These are phyloP conservation scores for Linum tenue DNA, from an alignment of 345 rosid species.

Conservation along the genomic window DNA sequence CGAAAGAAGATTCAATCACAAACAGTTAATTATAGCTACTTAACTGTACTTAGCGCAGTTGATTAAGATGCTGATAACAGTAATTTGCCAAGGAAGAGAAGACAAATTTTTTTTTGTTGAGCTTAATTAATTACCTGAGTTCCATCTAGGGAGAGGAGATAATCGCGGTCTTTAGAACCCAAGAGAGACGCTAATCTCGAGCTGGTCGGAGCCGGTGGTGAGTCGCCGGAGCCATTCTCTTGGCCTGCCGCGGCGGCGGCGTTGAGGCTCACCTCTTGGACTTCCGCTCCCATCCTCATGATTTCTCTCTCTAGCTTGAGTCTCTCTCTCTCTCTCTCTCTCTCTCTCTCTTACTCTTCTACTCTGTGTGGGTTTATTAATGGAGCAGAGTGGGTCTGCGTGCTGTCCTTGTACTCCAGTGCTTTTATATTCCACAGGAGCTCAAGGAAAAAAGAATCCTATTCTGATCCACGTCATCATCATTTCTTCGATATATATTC, in stretches of 20 bases:
- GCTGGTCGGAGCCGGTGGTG: neutral
- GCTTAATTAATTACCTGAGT: conserved; percentile 23
- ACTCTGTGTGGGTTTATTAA: too few species aligned
- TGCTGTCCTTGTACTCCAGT: neutral
- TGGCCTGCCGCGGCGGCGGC: neutral
- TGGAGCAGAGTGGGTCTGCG: neutral
- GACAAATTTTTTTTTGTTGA: too few species aligned
- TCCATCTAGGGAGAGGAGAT: conserved; percentile 32
- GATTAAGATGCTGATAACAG: too few species aligned
- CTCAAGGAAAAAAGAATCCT: neutral
- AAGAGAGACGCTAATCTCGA: conserved; percentile 34
- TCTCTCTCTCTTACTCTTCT: conserved; percentile 3
- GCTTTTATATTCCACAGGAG: conserved; percentile 15
- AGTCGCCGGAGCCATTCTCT: conserved; percentile 8
- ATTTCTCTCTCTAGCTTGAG: conserved; percentile 2
- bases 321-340: conserved; percentile 5
- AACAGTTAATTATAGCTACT: too few species aligned
- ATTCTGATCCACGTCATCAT: conserved; percentile 13
- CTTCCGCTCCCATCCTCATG: conserved; percentile 11
- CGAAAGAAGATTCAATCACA: too few species aligned
- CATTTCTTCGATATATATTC: neutral
- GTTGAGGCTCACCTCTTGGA: conserved; percentile 8
- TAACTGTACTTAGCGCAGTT: too few species aligned
- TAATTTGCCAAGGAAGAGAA: too few species aligned
- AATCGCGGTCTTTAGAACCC: conserved; percentile 44